Conservation (phyloP, 2,329 filamentous ascomycete species). For the Aspergillus sp. region DNA sequence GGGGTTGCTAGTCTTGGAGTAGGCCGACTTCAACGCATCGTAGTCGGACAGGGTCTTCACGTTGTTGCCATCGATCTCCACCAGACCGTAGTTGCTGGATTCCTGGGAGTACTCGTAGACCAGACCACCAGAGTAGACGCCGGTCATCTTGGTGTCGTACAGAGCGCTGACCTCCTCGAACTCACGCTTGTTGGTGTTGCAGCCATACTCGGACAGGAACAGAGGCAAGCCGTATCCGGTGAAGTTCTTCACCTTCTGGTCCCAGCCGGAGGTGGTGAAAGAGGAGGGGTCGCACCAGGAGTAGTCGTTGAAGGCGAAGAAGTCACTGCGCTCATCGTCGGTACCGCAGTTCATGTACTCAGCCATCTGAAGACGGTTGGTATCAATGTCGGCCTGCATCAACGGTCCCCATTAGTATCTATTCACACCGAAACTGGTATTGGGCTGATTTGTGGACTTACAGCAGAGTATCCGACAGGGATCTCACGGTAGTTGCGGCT, state of each 20-base stretch:
- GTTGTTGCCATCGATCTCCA: slow-evolving; percentile 60
- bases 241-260: slow-evolving; percentile 85
- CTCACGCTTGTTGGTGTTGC: slow-evolving; percentile 75
- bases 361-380: slow-evolving; percentile 84
- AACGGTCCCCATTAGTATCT: background rate
- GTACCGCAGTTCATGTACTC: slow-evolving; percentile 91
- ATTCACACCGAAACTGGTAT: background rate
- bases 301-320: slow-evolving; percentile 87
- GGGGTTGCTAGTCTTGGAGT: slow-evolving; percentile 54
- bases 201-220: slow-evolving; percentile 95
- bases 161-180: slow-evolving; percentile 79
- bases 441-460: slow-evolving; percentile 20
- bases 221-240: slow-evolving; percentile 83
- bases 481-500: slow-evolving; percentile 63
- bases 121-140: slow-evolving; percentile 90
- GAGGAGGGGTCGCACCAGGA: slow-evolving; percentile 76
- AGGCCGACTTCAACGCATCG: slow-evolving; percentile 55
- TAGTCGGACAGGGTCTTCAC: slow-evolving; percentile 67
- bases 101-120: slow-evolving; percentile 96
- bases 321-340: slow-evolving; percentile 81
- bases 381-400: slow-evolving; percentile 70
- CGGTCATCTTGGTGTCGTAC: slow-evolving; percentile 80
- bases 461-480: slow-evolving; percentile 71
- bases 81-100: slow-evolving; percentile 77
- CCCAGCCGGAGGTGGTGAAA: slow-evolving; percentile 76